phyloP scores from a whole-genome alignment of 306 rosid species.

The Myrica gale region DNA sequence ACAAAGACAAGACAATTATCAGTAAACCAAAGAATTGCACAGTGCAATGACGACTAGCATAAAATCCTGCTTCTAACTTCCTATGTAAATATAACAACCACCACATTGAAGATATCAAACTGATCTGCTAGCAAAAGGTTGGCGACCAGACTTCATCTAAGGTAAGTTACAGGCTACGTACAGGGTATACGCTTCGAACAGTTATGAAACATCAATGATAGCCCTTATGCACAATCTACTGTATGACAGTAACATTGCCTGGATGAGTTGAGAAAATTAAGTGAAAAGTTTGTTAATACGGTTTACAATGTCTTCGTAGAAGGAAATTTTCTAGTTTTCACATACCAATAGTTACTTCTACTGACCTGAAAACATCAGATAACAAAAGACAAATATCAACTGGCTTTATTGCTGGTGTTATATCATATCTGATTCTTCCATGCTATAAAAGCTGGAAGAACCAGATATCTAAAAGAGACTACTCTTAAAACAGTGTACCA shows the following conservation, averaged over 20 bases:
- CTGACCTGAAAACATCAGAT: not conserved
- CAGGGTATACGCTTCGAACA: not conserved
- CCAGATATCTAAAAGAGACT: not conserved
- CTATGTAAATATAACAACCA: not conserved
- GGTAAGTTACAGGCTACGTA: not conserved
- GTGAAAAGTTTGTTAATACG: not conserved
- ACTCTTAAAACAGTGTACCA: conserved; percentile 44
- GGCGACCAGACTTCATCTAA: not conserved
- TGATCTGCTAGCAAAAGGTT: not conserved
- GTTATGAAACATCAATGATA: not conserved
- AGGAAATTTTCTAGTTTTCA: too few species aligned
- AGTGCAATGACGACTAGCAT: not conserved
- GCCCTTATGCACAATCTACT: not conserved
- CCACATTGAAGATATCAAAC: not conserved
- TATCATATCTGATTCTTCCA: not conserved
- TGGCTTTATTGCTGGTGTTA: not conserved
- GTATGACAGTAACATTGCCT: not conserved
- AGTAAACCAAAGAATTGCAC: not conserved
- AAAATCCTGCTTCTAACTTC: not conserved
- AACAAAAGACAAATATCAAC: not conserved
- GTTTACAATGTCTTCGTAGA: too few species aligned
- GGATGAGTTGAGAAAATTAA: not conserved
- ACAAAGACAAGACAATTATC: conserved; percentile 26
- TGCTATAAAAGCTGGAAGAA: not conserved
- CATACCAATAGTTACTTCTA: too few species aligned